phyloP scores from a whole-genome alignment of 805 yeast species.

The Priceomyces medius region DNA sequence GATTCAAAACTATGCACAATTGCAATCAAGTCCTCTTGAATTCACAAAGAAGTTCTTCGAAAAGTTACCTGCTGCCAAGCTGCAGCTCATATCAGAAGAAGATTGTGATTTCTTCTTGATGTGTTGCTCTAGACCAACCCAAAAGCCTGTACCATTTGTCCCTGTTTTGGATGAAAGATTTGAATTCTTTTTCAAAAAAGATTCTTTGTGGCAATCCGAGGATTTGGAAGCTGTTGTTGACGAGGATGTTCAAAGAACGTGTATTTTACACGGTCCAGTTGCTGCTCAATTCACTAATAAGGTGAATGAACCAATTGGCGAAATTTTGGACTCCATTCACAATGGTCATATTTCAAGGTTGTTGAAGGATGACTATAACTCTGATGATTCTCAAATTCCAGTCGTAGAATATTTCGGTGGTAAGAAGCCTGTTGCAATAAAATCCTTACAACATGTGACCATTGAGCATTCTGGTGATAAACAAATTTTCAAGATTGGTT shows the following conservation, averaged over 20 bases:
- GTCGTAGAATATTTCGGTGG: constrained; percentile 88
- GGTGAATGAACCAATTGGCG: constrained; percentile 91
- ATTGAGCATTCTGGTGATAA: constrained; percentile 27
- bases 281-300: constrained; percentile 88
- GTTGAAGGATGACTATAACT: constrained; percentile 65
- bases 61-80: constrained; percentile 70
- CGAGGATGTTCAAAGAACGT: constrained; percentile 97
- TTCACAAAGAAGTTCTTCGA: constrained; percentile 60
- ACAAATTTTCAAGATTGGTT: constrained; percentile 39
- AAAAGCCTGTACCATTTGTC: constrained; percentile 97
- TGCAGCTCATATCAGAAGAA: constrained; percentile 88
- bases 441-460: constrained; percentile 35
- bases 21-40: constrained; percentile 60
- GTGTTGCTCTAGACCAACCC: constrained; percentile 76
- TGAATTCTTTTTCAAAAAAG: constrained; percentile 96
- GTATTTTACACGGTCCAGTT: constrained; percentile 98
- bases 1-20: constrained; percentile 68
- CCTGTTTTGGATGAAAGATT: constrained; percentile 93
- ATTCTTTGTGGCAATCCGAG: constrained; percentile 98
- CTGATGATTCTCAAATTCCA: constrained; percentile 74
- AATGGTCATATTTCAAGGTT: constrained; percentile 80
- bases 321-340: constrained; percentile 84
- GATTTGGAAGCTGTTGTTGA: constrained; percentile 93
- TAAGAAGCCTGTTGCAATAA: constrained; percentile 36
- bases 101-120: constrained; percentile 91